Evolutionary conservation across 1,139 yeast species (phyloP).

Genomic region (Pichia sp.): DNA sequence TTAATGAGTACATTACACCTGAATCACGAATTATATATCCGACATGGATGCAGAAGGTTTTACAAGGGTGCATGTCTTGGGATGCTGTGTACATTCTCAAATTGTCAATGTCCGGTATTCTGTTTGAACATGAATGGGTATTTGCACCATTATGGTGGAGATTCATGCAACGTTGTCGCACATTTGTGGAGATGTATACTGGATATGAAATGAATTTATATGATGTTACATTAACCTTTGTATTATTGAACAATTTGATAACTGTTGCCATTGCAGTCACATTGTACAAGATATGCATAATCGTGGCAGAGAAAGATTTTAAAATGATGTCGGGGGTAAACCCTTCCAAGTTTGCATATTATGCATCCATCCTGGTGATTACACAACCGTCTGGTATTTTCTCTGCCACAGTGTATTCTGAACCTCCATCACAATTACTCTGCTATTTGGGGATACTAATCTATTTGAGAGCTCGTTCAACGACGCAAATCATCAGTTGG

Average conservation of each 20-base stretch:
- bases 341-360: slow-evolving; percentile 24
- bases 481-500: not conserved
- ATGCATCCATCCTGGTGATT: slow-evolving; percentile 42
- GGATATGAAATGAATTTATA: slow-evolving; percentile 30
- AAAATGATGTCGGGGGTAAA: not conserved
- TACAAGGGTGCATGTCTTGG: slow-evolving; percentile 63
- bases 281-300: too few relatives aligned
- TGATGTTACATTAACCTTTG: slow-evolving; percentile 30
- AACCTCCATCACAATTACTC: slow-evolving; percentile 61
- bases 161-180: slow-evolving; percentile 32
- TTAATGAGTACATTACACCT: slow-evolving; percentile 14
- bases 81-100: slow-evolving; percentile 75
- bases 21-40: slow-evolving; percentile 3
- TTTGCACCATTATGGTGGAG: slow-evolving; percentile 77
- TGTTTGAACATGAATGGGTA: slow-evolving; percentile 86
- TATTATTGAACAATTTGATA: too few relatives aligned
- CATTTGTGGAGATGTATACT: not conserved
- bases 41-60: slow-evolving; percentile 21
- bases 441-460: slow-evolving; percentile 46
- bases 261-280: too few relatives aligned
- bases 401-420: slow-evolving; percentile 69
- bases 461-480: slow-evolving; percentile 4
- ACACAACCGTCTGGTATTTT: slow-evolving; percentile 80
- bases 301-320: too few relatives aligned
- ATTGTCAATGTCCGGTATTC: slow-evolving; percentile 40